A percentile compares a stretch with the other conserved stretches of the same genome.
Conservation (phyloP, 331 rosid species). For the Prunus yedoensis region DNA sequence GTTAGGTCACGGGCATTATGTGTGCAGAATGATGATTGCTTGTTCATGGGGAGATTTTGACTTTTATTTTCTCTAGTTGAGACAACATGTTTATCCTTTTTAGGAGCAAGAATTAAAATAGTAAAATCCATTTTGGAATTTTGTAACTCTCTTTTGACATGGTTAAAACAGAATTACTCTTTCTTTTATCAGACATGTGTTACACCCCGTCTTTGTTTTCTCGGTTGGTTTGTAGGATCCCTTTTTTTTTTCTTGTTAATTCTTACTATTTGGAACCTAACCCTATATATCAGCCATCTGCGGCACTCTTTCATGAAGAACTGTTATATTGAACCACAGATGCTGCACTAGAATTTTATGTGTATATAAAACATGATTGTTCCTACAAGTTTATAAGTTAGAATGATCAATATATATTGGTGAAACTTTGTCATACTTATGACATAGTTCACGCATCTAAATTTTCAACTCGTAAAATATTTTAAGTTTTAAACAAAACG, state of each 20-base stretch:
- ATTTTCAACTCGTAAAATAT: background rate
- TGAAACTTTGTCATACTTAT: too few relatives aligned
- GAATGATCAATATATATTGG: background rate
- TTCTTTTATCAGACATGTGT: background rate
- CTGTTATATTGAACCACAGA: background rate
- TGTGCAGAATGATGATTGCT: background rate
- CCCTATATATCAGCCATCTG: background rate
- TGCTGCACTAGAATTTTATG: background rate
- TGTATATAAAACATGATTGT: background rate
- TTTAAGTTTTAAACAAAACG: background rate
- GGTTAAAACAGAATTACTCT: background rate
- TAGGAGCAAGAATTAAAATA: background rate
- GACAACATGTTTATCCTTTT: conserved; percentile 1
- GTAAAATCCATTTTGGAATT: background rate
- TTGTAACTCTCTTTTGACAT: background rate
- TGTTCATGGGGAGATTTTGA: background rate
- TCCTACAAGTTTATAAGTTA: background rate
- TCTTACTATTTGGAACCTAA: background rate
- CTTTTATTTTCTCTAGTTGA: background rate
- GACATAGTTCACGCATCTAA: background rate
- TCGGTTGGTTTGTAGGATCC: background rate
- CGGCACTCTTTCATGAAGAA: background rate
- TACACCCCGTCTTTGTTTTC: background rate
- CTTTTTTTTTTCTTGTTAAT: background rate
- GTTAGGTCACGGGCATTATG: background rate